Base-by-base conservation (phyloP, 2,329 filamentous ascomycete species). In the Fusarium sp. region DNA sequence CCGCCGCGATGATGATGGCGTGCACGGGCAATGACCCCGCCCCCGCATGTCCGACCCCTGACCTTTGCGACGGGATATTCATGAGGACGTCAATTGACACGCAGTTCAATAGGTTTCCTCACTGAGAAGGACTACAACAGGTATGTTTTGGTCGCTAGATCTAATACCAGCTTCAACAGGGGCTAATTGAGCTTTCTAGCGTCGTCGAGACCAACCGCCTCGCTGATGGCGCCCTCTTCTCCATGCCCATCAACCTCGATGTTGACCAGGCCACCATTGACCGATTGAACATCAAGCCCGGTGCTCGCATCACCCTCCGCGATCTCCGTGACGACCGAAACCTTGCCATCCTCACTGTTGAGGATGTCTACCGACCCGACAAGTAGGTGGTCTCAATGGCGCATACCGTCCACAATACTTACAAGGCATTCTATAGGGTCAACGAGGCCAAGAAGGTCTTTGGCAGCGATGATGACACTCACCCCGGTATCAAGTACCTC, bases 271-370 rank as follows among this genome's bases (percentile, higher is more conserved):
- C 92, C 80, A 91, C 90, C 69, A 93, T 98, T 81, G 89, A 96
- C 75, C 88, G 92, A 78, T 83, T 93, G 35, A 91, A 90, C 73
- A 88, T 98, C 80, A 93, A 96, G 89, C 80, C 93, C 29, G 95
- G 95, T 64, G 89, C 92, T 67, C 92, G 95, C 78, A 88, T 98
- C 81, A 94, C 95, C 45, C 93, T 99, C 74, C 93, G 96, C 79
- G 96, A 99, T 83, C 95, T 97, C 87, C 93, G 96, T 83, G 96
- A 99, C 84, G 96, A 99, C 87, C 92, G 93, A 80, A 97, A 98
- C 85, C 88, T 99, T 76, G 96, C 95, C 79, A 99, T 99, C 83
- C 88, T 99, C 81, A 98, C 94, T 56, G 91, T 99, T 67, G 95
- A 98, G 71, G 96, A 99, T 84, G 89, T 99, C 79, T 99, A 99